These are phyloP conservation scores for Penicillium dipodomyicola DNA, from an alignment of 495 filamentous ascomycete genomes.

Conservation along the genomic window DNA sequence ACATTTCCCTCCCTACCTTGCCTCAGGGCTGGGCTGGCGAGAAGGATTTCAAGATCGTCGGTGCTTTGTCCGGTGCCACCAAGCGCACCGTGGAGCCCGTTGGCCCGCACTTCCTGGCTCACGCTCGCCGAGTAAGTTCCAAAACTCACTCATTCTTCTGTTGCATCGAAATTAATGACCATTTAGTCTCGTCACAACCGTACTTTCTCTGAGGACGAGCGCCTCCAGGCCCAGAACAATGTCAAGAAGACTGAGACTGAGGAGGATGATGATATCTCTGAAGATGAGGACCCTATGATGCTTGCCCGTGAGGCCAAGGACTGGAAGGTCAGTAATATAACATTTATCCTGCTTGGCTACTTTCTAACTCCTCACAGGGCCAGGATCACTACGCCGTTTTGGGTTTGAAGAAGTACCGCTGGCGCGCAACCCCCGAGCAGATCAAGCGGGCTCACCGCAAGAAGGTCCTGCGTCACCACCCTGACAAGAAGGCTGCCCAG, in stretches of 20 bases:
- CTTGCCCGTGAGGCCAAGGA: conserved; percentile 93
- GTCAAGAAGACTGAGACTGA: conserved; percentile 96
- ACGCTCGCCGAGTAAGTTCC: conserved; percentile 77
- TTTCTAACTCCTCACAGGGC: conserved; percentile 49
- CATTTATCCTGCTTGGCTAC: not conserved
- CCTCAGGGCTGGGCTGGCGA: conserved; percentile 82
- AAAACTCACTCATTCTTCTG: conserved; percentile 2
- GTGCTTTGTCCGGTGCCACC: conserved; percentile 63
- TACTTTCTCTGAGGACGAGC: conserved; percentile 97
- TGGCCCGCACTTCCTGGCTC: conserved; percentile 95
- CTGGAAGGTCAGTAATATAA: conserved; percentile 77
- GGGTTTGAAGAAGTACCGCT: conserved; percentile 87
- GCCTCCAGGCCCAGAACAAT: conserved; percentile 89
- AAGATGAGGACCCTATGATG: conserved; percentile 87
- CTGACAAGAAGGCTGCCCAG: conserved; percentile 94
- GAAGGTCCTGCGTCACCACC: conserved; percentile 98
- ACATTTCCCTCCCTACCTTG: conserved; percentile 68
- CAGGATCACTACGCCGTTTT: conserved; percentile 99
- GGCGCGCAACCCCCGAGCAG: conserved; percentile 89
- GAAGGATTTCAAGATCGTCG: conserved; percentile 84
- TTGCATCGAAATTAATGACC: conserved; percentile 22
- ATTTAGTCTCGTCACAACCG: conserved; percentile 81
- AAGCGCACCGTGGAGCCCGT: conserved; percentile 90
- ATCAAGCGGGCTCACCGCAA: conserved; percentile 98
- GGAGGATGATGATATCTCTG: conserved; percentile 83